phyloP scores from a whole-genome alignment of 75 land plant species.

The Pinus albicaulis region DNA sequence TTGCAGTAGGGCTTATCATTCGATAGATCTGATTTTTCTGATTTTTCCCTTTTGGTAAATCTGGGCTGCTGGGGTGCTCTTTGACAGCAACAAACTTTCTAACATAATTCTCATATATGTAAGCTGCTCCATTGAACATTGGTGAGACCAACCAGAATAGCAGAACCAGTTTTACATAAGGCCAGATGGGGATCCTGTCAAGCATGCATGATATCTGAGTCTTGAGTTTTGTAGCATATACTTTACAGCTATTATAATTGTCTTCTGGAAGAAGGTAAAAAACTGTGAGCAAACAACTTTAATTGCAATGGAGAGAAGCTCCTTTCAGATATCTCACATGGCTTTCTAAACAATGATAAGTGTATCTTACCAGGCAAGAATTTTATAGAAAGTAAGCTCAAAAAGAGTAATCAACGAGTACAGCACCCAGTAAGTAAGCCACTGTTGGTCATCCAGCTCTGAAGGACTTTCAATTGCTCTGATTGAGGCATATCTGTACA shows the following conservation, averaged over 20 bases:
- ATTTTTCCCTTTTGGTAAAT: conserved; percentile 20
- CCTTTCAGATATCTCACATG: not conserved
- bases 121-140: conserved; percentile 45
- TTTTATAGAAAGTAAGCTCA: conserved; percentile 23
- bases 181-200: conserved; percentile 57
- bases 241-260: not conserved
- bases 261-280: not conserved
- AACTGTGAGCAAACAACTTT: not conserved
- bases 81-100: not conserved
- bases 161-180: conserved; percentile 23
- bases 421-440: conserved; percentile 60
- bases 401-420: conserved; percentile 41
- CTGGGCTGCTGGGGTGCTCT: conserved; percentile 4
- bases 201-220: not conserved
- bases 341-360: not conserved
- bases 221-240: not conserved
- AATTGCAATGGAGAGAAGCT: not conserved
- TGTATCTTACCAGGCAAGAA: conserved; percentile 38
- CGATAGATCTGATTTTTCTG: conserved; percentile 39
- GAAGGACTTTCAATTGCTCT: conserved; percentile 45
- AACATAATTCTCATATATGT: conserved; percentile 36
- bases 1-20: conserved; percentile 70
- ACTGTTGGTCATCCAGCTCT: conserved; percentile 41
- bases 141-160: conserved; percentile 40
- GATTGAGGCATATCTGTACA: conserved; percentile 45